These are phyloP conservation scores for Astrephomene gubernaculifera DNA, from an alignment of 139 green algal species.

Conservation along the genomic window DNA sequence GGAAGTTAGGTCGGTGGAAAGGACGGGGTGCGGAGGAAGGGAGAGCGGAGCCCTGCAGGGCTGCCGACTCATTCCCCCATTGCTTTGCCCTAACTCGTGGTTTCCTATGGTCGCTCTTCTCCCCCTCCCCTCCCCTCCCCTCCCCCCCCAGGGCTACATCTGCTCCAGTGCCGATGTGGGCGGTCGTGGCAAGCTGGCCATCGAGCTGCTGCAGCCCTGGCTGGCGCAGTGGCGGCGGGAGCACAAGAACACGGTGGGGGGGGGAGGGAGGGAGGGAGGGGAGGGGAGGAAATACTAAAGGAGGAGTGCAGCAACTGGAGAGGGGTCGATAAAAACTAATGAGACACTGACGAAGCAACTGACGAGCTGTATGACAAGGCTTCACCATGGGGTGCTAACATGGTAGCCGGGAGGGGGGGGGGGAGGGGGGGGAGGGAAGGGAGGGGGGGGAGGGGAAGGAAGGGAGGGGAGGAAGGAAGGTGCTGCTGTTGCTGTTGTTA, in stretches of 20 bases:
- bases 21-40: neutral
- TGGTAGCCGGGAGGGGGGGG: neutral
- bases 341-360: too few relatives aligned
- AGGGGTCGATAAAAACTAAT: too few relatives aligned
- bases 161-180: slow-evolving; percentile 64
- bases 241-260: slow-evolving; percentile 40
- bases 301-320: too few relatives aligned
- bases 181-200: slow-evolving; percentile 60
- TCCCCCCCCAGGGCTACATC: slow-evolving; percentile 72
- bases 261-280: neutral
- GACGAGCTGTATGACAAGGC: too few relatives aligned
- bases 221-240: slow-evolving; percentile 55
- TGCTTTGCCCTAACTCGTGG: neutral
- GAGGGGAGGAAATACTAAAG: neutral
- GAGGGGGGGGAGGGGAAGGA: neutral
- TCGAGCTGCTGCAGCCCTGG: slow-evolving; percentile 81
- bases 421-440: neutral
- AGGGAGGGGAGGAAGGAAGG: too few relatives aligned
- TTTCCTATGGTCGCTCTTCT: neutral
- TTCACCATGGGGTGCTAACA: too few relatives aligned
- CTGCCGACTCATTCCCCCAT: neutral
- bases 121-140: neutral
- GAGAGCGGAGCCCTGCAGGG: neutral
- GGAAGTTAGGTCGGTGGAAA: neutral
- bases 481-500: too few relatives aligned